These are phyloP conservation scores for Leucogyrophana mollusca DNA, from an alignment of 768 basidiomycete genomes.

Conservation along the genomic window DNA sequence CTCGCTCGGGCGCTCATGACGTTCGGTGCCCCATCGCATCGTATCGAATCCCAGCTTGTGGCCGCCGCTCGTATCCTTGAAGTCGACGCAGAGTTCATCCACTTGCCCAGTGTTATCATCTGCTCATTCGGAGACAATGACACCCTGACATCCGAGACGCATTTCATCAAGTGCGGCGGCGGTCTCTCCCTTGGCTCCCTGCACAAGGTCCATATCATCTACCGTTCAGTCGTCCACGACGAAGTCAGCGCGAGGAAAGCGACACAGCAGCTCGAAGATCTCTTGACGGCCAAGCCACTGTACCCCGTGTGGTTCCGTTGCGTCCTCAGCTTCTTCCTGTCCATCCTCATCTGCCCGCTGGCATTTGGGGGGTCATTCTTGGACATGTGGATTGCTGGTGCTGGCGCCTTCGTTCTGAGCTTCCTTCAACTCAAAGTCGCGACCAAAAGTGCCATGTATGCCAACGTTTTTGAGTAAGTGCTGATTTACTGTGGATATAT, in stretches of 20 bases:
- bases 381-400: conserved; percentile 83
- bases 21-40: conserved; percentile 90
- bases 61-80: conserved; percentile 89
- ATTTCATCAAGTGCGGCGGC: conserved; percentile 81
- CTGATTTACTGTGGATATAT: not conserved
- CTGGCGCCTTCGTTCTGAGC: conserved; percentile 63
- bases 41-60: conserved; percentile 88
- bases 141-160: conserved; percentile 85
- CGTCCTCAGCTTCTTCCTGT: conserved; percentile 65
- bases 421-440: conserved; percentile 75
- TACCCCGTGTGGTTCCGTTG: conserved; percentile 66
- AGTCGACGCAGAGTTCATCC: conserved; percentile 89
- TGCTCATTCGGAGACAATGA: conserved; percentile 89
- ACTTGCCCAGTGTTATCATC: conserved; percentile 78
- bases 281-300: conserved; percentile 64
- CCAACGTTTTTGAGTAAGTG: conserved; percentile 85
- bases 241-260: conserved; percentile 84
- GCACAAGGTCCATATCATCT: conserved; percentile 81
- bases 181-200: conserved; percentile 81
- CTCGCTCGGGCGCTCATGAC: conserved; percentile 87
- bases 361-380: conserved; percentile 83
- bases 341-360: conserved; percentile 78
- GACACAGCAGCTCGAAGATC: conserved; percentile 54
- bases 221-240: conserved; percentile 88
- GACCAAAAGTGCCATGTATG: conserved; percentile 75